Conservation (phyloP, 176 grass and related monocot species). For the Oryza officinalis region DNA sequence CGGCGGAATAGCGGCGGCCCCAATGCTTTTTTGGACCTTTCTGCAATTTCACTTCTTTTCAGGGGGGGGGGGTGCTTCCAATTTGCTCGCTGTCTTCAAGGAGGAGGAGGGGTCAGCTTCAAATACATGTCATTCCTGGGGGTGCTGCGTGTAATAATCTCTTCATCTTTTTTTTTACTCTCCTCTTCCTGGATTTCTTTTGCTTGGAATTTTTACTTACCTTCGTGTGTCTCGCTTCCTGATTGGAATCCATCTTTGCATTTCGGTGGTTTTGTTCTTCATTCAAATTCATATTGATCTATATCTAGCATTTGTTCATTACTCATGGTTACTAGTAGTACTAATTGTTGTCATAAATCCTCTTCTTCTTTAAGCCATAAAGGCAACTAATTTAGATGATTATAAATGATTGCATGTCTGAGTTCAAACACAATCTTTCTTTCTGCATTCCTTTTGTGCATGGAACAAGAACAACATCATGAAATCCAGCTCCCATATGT, state of each 20-base stretch:
- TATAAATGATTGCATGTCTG: neutral
- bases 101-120: conserved; percentile 29
- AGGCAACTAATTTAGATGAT: neutral
- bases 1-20: conserved; percentile 39
- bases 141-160: conserved; percentile 60
- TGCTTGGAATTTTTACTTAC: conserved; percentile 27
- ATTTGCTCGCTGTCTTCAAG: conserved; percentile 17
- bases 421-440: neutral
- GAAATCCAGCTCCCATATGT: neutral
- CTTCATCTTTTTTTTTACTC: neutral
- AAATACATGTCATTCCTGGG: conserved; percentile 35
- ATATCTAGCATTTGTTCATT: neutral
- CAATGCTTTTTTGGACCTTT: conserved; percentile 28
- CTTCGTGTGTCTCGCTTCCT: conserved; percentile 18
- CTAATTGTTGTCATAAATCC: neutral
- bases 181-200: conserved; percentile 32
- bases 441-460: neutral
- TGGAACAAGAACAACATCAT: neutral
- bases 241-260: conserved; percentile 45
- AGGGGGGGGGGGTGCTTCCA: conserved; percentile 26
- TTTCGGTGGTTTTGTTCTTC: neutral
- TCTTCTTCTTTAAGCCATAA: neutral
- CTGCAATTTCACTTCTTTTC: conserved; percentile 39
- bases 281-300: neutral
- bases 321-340: neutral